Base-by-base conservation (phyloP, 441 rosid genomes). In the Daphne laureola region DNA sequence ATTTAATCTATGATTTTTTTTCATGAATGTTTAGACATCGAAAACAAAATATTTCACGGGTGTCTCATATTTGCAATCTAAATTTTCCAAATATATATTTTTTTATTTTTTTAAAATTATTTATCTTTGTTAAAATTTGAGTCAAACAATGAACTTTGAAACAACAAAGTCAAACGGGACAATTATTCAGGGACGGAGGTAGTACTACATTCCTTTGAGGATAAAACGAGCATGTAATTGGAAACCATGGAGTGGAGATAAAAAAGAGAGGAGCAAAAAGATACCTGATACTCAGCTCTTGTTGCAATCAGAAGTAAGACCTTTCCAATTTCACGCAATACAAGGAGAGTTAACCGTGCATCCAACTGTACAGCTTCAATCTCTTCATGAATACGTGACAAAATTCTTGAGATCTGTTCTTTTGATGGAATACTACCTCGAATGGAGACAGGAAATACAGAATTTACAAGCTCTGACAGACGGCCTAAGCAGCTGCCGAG, bases 271-370 rank as follows among this genome's bases (percentile, higher is more conserved):
- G 43, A 21, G 14, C 25, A 14, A 25, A 7, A 38, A 49, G 44
- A 59, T 76, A 90, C 97, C 99, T 90, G 97, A 76, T 80, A 85
- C 69, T 94, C 98, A 50, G 96, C 91, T 63, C 96, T 86, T 67
- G 82, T 60, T 43, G 99, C 93, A 45, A 94, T 74, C 58, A 82
- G 81, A 54, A 69, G 78, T 71, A 94, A 78, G 57, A 76, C 95
- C 75, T 87, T 94, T 65, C 82, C 84, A 61, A 90, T 84, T 84
- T 77, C 95, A 49, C 67, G 92, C 73, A 94, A 71, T 54, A 94
- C 95, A 50, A 90, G 87, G 63, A 87, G 96, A 43, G 99, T 94
- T 73, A 90, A 72, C 57, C 78, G 96, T 27, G 74, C 95, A 73
- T 90, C 87, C 69, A 87, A 76, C 63, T 82, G 95, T 57, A 87